Percentiles rank a stretch among this genome's conserved stretches.
Conservation (phyloP, 2,329 filamentous ascomycete genomes). For the Beauveria sp. region DNA sequence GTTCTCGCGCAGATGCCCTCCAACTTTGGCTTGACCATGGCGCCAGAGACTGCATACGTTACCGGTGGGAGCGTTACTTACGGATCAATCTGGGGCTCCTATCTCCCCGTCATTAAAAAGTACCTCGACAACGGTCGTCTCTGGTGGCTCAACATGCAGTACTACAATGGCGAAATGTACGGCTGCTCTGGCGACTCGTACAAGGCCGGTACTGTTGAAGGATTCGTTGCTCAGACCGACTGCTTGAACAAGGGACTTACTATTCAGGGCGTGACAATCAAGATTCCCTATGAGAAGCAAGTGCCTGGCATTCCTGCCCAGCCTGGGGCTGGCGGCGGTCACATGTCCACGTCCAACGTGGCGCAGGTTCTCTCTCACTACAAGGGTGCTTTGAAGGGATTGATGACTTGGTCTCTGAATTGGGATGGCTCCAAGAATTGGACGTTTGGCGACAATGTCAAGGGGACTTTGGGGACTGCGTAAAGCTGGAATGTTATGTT, state of each 20-base stretch:
- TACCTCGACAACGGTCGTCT: slow-evolving; percentile 28
- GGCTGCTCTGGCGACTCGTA: slow-evolving; percentile 26
- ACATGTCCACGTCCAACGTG: slow-evolving; percentile 24
- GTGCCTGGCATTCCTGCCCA: slow-evolving; percentile 29
- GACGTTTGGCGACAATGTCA: slow-evolving; percentile 26
- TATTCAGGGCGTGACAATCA: slow-evolving; percentile 25
- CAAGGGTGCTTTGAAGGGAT: slow-evolving; percentile 23
- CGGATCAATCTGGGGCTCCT: slow-evolving; percentile 28
- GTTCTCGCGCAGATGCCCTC: slow-evolving; percentile 42
- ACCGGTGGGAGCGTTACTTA: slow-evolving; percentile 24
- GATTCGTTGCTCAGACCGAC: slow-evolving; percentile 28
- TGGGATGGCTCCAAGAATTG: slow-evolving; percentile 28
- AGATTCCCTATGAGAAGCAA: slow-evolving; percentile 26
- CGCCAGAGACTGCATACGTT: slow-evolving; percentile 29
- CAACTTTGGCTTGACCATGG: slow-evolving; percentile 49
- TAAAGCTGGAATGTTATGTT: not conserved
- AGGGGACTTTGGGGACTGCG: slow-evolving; percentile 7
- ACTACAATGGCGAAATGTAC: slow-evolving; percentile 31
- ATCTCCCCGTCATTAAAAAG: slow-evolving; percentile 30
- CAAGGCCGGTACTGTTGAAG: slow-evolving; percentile 22
- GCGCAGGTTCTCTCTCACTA: slow-evolving; percentile 24
- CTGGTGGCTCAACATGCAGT: slow-evolving; percentile 31
- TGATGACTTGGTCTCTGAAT: slow-evolving; percentile 32
- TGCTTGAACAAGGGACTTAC: slow-evolving; percentile 25
- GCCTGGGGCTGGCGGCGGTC: slow-evolving; percentile 24